Evolutionary conservation across 192 early-diverging fungal species (phyloP).

Genomic region (Backusella mclennaniae): DNA sequence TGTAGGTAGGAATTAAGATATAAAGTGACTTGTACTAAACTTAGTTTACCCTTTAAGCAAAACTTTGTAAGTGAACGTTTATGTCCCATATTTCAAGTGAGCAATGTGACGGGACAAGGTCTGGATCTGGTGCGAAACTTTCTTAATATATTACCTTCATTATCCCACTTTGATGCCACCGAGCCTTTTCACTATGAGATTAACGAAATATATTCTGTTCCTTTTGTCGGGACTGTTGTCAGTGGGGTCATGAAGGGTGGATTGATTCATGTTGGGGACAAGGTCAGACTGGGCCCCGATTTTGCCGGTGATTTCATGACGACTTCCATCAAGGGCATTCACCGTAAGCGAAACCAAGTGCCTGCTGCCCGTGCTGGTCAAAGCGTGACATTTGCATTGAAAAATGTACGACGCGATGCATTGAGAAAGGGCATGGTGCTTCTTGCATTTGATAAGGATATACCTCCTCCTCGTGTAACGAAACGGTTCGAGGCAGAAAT

Average conservation of each 20-base stretch:
- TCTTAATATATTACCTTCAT: constrained; percentile 76
- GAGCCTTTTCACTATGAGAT: constrained; percentile 77
- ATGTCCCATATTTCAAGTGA: constrained; percentile 94
- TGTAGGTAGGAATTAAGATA: constrained; percentile 23
- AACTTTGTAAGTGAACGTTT: constrained; percentile 86
- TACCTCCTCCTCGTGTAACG: constrained; percentile 52
- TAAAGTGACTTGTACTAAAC: too few species aligned
- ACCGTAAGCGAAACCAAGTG: constrained; percentile 82
- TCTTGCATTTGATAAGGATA: constrained; percentile 43
- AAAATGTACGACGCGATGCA: constrained; percentile 73
- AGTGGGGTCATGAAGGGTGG: constrained; percentile 71
- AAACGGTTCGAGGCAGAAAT: constrained; percentile 89
- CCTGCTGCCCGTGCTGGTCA: constrained; percentile 80
- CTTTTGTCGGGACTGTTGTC: constrained; percentile 90
- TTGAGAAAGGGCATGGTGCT: constrained; percentile 89
- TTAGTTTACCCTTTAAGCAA: background rate
- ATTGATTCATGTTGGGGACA: constrained; percentile 78
- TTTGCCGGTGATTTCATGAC: constrained; percentile 74
- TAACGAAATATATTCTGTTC: constrained; percentile 89
- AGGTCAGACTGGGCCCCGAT: constrained; percentile 84
- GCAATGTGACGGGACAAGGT: constrained; percentile 81
- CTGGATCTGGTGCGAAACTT: constrained; percentile 72
- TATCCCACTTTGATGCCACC: constrained; percentile 55
- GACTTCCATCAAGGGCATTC: constrained; percentile 82
- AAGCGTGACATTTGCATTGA: constrained; percentile 80